Percentiles rank a stretch among this genome's conserved stretches.
Evolutionary conservation across 345 rosid genomes (phyloP).

Genomic region (Barbarea vulgaris): DNA sequence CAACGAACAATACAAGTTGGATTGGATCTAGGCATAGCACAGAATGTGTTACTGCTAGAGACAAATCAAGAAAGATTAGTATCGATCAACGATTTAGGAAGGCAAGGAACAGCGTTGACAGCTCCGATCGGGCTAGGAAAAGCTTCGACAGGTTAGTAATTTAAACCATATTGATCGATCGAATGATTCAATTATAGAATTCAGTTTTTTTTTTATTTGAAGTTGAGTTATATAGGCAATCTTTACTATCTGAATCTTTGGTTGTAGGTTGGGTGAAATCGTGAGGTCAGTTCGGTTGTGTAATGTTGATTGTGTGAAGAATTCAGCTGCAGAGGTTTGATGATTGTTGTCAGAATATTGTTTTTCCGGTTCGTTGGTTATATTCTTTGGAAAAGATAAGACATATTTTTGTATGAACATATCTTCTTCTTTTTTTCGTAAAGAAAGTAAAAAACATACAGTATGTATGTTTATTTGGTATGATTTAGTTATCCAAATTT

Average conservation of each 20-base stretch:
- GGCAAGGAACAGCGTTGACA: slow-evolving; percentile 66
- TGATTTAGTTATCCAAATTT: background rate
- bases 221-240: background rate
- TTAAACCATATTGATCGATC: background rate
- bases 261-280: slow-evolving; percentile 71
- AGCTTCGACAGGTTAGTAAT: slow-evolving; percentile 76
- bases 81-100: slow-evolving; percentile 47
- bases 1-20: slow-evolving; percentile 48
- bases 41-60: slow-evolving; percentile 50
- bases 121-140: slow-evolving; percentile 66
- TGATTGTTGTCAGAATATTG: background rate
- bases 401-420: background rate
- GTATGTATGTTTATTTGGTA: background rate
- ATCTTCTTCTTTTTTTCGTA: background rate
- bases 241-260: background rate
- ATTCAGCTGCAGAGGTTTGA: slow-evolving; percentile 51
- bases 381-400: slow-evolving; percentile 2
- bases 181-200: background rate
- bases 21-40: slow-evolving; percentile 66
- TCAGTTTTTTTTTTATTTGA: background rate
- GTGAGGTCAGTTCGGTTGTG: slow-evolving; percentile 82
- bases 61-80: slow-evolving; percentile 59
- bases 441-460: background rate
- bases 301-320: slow-evolving; percentile 74
- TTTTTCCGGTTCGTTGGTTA: slow-evolving; percentile 5